Evolutionary conservation across 768 basidiomycete species (phyloP).

Genomic region (Suillus bovinus): DNA sequence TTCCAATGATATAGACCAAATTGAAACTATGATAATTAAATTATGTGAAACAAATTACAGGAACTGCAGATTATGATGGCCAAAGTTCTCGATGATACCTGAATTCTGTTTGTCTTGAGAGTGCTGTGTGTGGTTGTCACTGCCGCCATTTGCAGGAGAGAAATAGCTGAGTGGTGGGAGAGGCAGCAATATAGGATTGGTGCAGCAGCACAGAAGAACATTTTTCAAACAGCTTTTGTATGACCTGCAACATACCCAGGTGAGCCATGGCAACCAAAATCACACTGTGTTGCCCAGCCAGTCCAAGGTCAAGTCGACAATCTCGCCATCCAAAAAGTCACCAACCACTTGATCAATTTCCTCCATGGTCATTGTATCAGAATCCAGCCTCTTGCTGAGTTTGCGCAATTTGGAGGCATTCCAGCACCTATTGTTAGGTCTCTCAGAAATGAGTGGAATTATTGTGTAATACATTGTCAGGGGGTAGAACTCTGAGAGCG

Average conservation of each 20-base stretch:
- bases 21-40: neutral
- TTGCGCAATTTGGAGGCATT: slow-evolving; percentile 94
- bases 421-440: slow-evolving; percentile 84
- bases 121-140: too few relatives aligned
- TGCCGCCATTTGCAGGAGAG: too few relatives aligned
- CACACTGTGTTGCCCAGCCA: slow-evolving; percentile 91
- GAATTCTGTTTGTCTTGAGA: too few relatives aligned
- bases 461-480: slow-evolving; percentile 96
- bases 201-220: slow-evolving; percentile 66
- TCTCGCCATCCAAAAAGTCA: slow-evolving; percentile 92
- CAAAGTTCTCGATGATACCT: too few relatives aligned
- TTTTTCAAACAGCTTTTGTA: slow-evolving; percentile 95
- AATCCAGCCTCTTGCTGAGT: slow-evolving; percentile 90
- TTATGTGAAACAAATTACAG: neutral
- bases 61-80: too few relatives aligned
- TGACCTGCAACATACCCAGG: slow-evolving; percentile 53
- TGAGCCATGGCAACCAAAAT: slow-evolving; percentile 5
- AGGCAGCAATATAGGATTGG: too few relatives aligned
- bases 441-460: slow-evolving; percentile 87
- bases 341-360: slow-evolving; percentile 90
- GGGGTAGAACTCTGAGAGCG: slow-evolving; percentile 75
- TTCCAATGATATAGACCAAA: neutral
- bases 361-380: slow-evolving; percentile 76
- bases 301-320: slow-evolving; percentile 93
- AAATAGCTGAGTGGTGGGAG: too few relatives aligned